Percentiles rank a stretch among this genome's conserved stretches.
phyloP scores from a whole-genome alignment of 495 filamentous ascomycete genomes.

The Trichoderma orchidacearum region DNA sequence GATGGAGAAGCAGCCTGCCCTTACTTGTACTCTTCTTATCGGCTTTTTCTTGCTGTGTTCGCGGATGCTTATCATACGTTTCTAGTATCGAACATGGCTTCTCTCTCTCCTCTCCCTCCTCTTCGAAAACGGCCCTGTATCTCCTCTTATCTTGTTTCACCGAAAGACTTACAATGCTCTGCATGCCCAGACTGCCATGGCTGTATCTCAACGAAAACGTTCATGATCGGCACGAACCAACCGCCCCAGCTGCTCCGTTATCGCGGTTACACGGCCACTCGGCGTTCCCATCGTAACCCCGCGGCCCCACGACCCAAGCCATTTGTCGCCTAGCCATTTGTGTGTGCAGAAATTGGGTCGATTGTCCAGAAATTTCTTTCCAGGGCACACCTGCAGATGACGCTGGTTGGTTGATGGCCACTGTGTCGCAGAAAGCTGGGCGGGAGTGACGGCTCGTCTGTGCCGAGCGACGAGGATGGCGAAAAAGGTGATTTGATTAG shows the following conservation, averaged over 20 bases:
- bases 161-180: too few relatives aligned
- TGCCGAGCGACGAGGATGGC: slow-evolving; percentile 1
- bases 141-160: too few relatives aligned
- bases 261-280: not conserved
- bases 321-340: not conserved
- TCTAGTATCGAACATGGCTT: too few relatives aligned
- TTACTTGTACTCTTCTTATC: too few relatives aligned
- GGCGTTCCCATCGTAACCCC: not conserved
- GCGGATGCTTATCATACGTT: too few relatives aligned
- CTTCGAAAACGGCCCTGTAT: too few relatives aligned
- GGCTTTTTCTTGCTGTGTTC: too few relatives aligned
- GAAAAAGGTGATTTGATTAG: not conserved
- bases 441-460: not conserved
- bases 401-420: not conserved
- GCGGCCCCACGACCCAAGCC: not conserved
- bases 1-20: too few relatives aligned
- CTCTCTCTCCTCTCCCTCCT: too few relatives aligned
- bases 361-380: not conserved
- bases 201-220: not conserved
- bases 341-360: not conserved
- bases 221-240: too few relatives aligned
- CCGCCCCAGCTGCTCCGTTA: too few relatives aligned
- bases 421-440: not conserved
- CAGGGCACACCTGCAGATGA: not conserved
- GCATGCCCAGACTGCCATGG: not conserved